Conservation (phyloP, 768 basidiomycete genomes). For the Agrocybe praecox region DNA sequence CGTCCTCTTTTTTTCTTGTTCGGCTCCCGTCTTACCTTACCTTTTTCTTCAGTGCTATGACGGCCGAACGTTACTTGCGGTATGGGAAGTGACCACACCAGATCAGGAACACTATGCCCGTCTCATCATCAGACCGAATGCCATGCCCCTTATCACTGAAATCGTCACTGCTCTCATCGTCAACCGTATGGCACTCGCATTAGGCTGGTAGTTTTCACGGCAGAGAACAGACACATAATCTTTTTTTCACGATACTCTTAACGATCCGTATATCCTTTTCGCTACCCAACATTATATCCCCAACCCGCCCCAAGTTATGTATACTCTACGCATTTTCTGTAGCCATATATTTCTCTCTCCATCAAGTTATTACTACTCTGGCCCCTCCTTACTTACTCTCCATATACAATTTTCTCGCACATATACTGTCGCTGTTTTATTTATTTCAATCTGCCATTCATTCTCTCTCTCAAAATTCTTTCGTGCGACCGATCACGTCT, state of each 20-base stretch:
- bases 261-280: slow-evolving; percentile 9
- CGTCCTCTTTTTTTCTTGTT: slow-evolving; percentile 16
- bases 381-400: background rate
- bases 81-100: slow-evolving; percentile 66
- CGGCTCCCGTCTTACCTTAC: background rate
- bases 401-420: background rate
- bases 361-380: background rate
- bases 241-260: too few relatives aligned
- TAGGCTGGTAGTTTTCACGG: slow-evolving; percentile 49
- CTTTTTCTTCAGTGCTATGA: slow-evolving; percentile 51
- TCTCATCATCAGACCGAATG: slow-evolving; percentile 58
- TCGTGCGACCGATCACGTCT: background rate
- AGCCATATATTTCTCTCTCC: slow-evolving; percentile 16
- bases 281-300: background rate
- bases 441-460: background rate
- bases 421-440: background rate
- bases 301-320: slow-evolving; percentile 1
- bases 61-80: slow-evolving; percentile 59
- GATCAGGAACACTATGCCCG: slow-evolving; percentile 60
- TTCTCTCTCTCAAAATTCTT: background rate
- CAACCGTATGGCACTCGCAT: slow-evolving; percentile 66
- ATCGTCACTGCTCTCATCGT: slow-evolving; percentile 75
- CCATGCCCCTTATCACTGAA: slow-evolving; percentile 70
- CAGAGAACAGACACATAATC: background rate
- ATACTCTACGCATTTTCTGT: slow-evolving; percentile 10